Evolutionary conservation across 78 protist species (phyloP).

Genomic region (Dictyostelium purpureum): DNA sequence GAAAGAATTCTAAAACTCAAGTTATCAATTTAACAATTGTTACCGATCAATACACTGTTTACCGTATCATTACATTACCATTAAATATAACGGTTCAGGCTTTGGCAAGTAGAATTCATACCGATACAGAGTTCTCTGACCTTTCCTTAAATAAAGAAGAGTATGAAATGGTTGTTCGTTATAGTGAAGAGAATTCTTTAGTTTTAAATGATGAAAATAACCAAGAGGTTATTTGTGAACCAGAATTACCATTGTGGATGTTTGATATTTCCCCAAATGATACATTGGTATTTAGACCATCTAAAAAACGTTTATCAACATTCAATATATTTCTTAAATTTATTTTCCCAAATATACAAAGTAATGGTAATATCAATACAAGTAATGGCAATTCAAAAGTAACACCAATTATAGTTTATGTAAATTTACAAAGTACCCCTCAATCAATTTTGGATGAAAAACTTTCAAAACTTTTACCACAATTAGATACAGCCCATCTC

Average conservation of each 20-base stretch:
- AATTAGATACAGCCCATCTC: conserved; percentile 28
- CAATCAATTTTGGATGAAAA: conserved; percentile 10
- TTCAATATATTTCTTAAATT: not conserved
- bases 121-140: conserved; percentile 11
- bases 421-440: conserved; percentile 22
- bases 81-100: conserved; percentile 5
- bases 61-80: conserved; percentile 4
- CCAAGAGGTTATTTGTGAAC: conserved; percentile 34
- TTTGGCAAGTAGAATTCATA: conserved; percentile 12
- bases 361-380: not conserved
- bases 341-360: conserved; percentile 4
- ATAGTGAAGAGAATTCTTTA: not conserved
- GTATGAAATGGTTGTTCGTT: conserved; percentile 27
- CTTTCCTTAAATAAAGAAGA: not conserved
- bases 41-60: not conserved
- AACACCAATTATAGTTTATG: conserved; percentile 20
- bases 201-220: not conserved
- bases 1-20: not conserved
- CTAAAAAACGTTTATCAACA: not conserved
- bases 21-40: not conserved
- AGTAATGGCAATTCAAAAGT: not conserved
- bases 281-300: conserved; percentile 25
- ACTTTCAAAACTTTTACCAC: conserved; percentile 4
- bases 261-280: conserved; percentile 25
- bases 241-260: conserved; percentile 66